phyloP scores from a whole-genome alignment of 2,329 filamentous ascomycete genomes.

The Aureobasidium sp. region DNA sequence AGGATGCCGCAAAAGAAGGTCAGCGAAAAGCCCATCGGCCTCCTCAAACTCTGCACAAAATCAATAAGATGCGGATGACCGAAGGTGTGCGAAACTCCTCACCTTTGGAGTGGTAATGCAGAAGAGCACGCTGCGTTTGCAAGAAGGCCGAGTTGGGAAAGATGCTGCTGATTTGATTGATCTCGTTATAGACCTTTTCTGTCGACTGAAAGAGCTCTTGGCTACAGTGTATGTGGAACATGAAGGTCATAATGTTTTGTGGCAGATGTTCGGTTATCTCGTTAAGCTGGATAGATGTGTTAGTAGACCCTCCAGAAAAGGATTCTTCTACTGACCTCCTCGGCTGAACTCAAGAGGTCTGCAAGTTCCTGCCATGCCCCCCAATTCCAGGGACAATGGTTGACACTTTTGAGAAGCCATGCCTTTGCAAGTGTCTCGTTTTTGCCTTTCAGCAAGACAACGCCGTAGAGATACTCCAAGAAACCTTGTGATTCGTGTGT shows the following conservation, averaged over 20 bases:
- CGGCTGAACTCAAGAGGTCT: slow-evolving; percentile 66
- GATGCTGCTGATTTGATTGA: slow-evolving; percentile 71
- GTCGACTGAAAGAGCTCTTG: slow-evolving; percentile 88
- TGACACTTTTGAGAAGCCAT: slow-evolving; percentile 82
- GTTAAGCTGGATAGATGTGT: slow-evolving; percentile 49
- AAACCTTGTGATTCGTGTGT: slow-evolving; percentile 61
- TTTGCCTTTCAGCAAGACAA: slow-evolving; percentile 83
- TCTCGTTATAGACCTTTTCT: slow-evolving; percentile 62
- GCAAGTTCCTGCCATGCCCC: slow-evolving; percentile 92
- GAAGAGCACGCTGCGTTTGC: slow-evolving; percentile 77
- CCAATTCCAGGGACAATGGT: slow-evolving; percentile 93
- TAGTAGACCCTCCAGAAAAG: background rate
- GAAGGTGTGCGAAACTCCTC: slow-evolving; percentile 22
- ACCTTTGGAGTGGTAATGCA: slow-evolving; percentile 79
- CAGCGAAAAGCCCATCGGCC: slow-evolving; percentile 56
- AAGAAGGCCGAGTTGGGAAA: slow-evolving; percentile 88
- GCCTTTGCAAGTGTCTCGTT: slow-evolving; percentile 79
- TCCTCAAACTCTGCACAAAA: slow-evolving; percentile 49
- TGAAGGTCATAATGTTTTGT: slow-evolving; percentile 84
- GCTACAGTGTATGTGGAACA: slow-evolving; percentile 87
- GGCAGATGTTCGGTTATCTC: slow-evolving; percentile 54
- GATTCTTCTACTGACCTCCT: slow-evolving; percentile 46
- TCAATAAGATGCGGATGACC: slow-evolving; percentile 15
- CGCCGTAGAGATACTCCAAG: slow-evolving; percentile 87
- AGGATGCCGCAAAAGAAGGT: slow-evolving; percentile 61